Evolutionary conservation across 805 yeast species (phyloP), one percentile per base, ranked within the genome.

Genomic region (Allodekkera sacchari): DNA sequence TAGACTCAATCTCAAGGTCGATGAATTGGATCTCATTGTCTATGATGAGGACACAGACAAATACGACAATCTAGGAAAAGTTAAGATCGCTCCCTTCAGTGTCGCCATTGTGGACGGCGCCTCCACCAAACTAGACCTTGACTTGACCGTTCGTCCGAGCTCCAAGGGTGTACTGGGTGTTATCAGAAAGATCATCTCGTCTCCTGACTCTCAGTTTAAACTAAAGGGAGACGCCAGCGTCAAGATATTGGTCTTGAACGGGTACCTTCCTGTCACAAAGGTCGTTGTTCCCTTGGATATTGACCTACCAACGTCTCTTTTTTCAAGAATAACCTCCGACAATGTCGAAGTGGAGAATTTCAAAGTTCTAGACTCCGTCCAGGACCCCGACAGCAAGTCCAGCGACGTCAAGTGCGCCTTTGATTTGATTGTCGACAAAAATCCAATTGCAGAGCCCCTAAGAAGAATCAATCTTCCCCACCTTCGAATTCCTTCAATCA

Each of bases 201-300:
- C 57, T 17, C 59, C 64, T 3, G 53, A 50, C 28, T 37, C 56
- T 3, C 37, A 47, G 1, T 42, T 61, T 25, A 49, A 51, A 30
- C 34, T 63, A 6, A 46, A 47, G 30, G 68, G 66, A 3, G 50
- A 53, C 26, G 58, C 66, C 0, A 35, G 35, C 1, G 49, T 63
- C 19, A 45, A 47, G 10, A 31, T 63, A 2, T 42, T 45, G n/a
- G 34, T 61, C 4, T 30, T 52, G n/a, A 52, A 51, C 24, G 64
- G 63, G 3, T 45, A 39, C 21, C 22, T 61, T 5, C 62, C 64
- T 11, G 31, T 57, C 4, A 51, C 57, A 2, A 42, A 41, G 12
- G 44, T 60, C 24, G 35, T 43, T 8, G 36, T 62, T 8, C 53
- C 59, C 3, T 39, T 61, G 19, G 53, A 57, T 26, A 38, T 59